phyloP scores from a whole-genome alignment of 1,284 basidiomycete species.

The Malassezia equina region DNA sequence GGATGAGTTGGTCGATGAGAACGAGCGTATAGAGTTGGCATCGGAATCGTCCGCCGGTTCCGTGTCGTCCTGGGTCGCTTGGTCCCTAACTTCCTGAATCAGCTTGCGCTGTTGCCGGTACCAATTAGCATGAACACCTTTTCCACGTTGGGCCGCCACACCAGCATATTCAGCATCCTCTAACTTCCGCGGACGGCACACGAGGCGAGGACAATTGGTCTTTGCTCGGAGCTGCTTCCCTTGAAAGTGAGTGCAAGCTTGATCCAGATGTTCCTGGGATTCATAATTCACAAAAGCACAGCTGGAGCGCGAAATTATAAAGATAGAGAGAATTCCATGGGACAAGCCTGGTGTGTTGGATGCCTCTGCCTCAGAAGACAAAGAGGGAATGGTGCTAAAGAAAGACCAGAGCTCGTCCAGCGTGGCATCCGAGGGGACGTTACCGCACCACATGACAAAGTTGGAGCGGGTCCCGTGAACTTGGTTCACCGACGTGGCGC shows the following conservation, averaged over 20 bases:
- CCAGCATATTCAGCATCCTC: slow-evolving; percentile 82
- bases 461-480: slow-evolving; percentile 59
- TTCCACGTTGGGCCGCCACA: slow-evolving; percentile 78
- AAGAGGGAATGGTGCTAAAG: slow-evolving; percentile 51
- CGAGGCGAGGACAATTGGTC: slow-evolving; percentile 63
- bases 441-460: slow-evolving; percentile 93
- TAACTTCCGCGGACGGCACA: slow-evolving; percentile 71
- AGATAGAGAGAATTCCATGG: slow-evolving; percentile 70
- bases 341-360: neutral
- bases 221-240: slow-evolving; percentile 58
- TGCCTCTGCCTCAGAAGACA: neutral
- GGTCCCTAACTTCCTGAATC: neutral
- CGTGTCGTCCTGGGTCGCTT: neutral
- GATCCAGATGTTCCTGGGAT: slow-evolving; percentile 57
- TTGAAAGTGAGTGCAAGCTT: slow-evolving; percentile 65
- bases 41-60: neutral
- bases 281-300: slow-evolving; percentile 88
- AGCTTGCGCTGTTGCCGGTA: slow-evolving; percentile 5
- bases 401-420: slow-evolving; percentile 81
- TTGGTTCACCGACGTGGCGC: slow-evolving; percentile 11
- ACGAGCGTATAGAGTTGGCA: slow-evolving; percentile 25
- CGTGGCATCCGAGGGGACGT: slow-evolving; percentile 69
- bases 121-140: slow-evolving; percentile 72
- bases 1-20: slow-evolving; percentile 51
- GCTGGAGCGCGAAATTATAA: slow-evolving; percentile 79